Percentiles rank a stretch among this genome's conserved stretches.
Evolutionary conservation across 176 grass and related monocot species (phyloP).

Genomic region (Aechmea fasciata): DNA sequence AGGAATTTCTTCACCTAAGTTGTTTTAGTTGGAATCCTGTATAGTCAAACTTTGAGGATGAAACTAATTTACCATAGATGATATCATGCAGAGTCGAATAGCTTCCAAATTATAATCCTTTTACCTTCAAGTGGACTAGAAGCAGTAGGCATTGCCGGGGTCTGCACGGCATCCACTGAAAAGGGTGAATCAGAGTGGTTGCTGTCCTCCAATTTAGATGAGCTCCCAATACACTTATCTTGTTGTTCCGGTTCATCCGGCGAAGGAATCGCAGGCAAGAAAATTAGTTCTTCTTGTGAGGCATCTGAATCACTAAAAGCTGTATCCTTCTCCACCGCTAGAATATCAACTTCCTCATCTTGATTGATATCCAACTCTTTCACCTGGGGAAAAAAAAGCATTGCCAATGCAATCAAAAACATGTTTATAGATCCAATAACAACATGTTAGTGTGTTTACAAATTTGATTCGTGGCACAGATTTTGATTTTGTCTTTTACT

Average conservation of each 20-base stretch:
- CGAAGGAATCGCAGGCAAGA: constrained; percentile 61
- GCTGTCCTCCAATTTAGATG: constrained; percentile 81
- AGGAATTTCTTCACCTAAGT: too few species aligned
- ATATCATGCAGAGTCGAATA: neutral
- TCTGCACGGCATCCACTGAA: constrained; percentile 53
- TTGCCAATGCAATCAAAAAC: constrained; percentile 21
- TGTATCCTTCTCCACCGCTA: constrained; percentile 52
- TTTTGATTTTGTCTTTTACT: too few species aligned
- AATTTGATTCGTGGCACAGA: neutral
- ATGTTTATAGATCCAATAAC: constrained; percentile 5
- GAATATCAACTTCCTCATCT: constrained; percentile 67
- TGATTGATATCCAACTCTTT: constrained; percentile 64
- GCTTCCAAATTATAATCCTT: neutral
- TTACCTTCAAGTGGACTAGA: constrained; percentile 75
- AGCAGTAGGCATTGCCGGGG: constrained; percentile 41
- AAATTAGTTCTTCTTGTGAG: constrained; percentile 47
- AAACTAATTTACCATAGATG: neutral
- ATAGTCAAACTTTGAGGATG: neutral
- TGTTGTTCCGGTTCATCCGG: constrained; percentile 72
- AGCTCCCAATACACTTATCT: constrained; percentile 81
- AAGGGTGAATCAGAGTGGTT: constrained; percentile 83
- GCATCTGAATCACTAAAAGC: constrained; percentile 54
- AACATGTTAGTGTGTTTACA: neutral
- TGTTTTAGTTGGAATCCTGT: too few species aligned
- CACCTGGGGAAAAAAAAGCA: constrained; percentile 48